Conservation (phyloP, 2,329 filamentous ascomycete species). For the Aspergillus sp. region DNA sequence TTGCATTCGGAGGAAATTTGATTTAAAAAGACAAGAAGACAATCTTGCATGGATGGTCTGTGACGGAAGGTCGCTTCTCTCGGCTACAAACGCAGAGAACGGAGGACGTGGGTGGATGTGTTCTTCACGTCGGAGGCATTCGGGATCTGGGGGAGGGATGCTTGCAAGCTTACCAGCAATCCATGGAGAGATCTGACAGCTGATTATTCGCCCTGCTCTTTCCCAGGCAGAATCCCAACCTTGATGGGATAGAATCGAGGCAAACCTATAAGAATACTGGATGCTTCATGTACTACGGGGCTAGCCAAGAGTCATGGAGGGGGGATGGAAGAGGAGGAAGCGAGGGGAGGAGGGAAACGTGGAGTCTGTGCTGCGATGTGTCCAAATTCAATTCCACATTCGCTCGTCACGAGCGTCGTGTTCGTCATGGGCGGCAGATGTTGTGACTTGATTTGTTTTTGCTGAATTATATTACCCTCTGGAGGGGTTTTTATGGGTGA, state of each 20-base stretch:
- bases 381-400: constrained; percentile 10
- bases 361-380: constrained; percentile 18
- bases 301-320: constrained; percentile 16
- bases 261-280: constrained; percentile 5
- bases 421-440: neutral
- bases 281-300: constrained; percentile 9
- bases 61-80: neutral
- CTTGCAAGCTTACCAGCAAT: constrained; percentile 10
- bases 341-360: constrained; percentile 1
- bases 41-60: constrained; percentile 5
- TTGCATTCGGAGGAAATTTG: neutral
- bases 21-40: constrained; percentile 2
- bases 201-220: constrained; percentile 13
- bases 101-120: too few relatives aligned
- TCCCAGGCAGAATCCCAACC: constrained; percentile 14
- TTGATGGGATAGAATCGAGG: constrained; percentile 6
- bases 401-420: constrained; percentile 9
- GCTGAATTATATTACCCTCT: too few relatives aligned
- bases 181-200: neutral
- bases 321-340: constrained; percentile 1
- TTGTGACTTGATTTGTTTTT: too few relatives aligned
- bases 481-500: neutral
- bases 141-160: constrained; percentile 10
- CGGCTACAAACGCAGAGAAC: neutral
- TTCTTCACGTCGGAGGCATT: constrained; percentile 12